A percentile compares a stretch with the other conserved stretches of the same genome.
Evolutionary conservation across 257 asterid genomes (phyloP).

Genomic region (Thymus quinquecostatus): DNA sequence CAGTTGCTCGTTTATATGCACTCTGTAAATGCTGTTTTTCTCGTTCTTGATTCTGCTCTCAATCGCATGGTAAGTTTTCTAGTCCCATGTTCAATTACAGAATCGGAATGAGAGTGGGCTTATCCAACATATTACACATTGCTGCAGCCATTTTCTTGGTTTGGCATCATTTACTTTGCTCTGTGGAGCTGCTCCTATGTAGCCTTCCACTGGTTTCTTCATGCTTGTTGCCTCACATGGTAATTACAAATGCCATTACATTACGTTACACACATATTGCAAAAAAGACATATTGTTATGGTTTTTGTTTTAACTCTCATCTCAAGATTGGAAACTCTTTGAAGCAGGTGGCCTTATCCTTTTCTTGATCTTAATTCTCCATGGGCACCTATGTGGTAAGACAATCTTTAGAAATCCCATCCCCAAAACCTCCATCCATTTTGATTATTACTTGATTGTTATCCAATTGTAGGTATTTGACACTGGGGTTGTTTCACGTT

Average conservation of each 20-base stretch:
- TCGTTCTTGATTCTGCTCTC: constrained; percentile 73
- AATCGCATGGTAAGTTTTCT: constrained; percentile 64
- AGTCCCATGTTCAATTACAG: background rate
- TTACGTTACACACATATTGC: background rate
- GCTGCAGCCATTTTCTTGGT: constrained; percentile 76
- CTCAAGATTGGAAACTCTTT: background rate
- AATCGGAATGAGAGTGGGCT: constrained; percentile 9
- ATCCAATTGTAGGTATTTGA: constrained; percentile 61
- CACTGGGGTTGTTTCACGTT: constrained; percentile 65
- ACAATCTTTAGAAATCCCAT: too few species aligned
- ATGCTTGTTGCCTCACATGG: constrained; percentile 78
- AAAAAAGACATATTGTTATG: too few species aligned
- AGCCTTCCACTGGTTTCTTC: constrained; percentile 80
- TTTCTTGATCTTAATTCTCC: constrained; percentile 82
- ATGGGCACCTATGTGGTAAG: constrained; percentile 84
- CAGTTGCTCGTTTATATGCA: constrained; percentile 87
- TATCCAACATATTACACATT: constrained; percentile 13
- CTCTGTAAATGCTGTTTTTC: constrained; percentile 85
- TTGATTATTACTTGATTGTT: too few species aligned
- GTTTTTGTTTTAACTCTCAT: too few species aligned
- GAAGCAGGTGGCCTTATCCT: constrained; percentile 97
- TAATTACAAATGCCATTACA: constrained; percentile 25
- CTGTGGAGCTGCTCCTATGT: constrained; percentile 70
- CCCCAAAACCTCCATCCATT: too few species aligned
- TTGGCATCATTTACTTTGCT: constrained; percentile 63